A percentile compares a stretch with the other conserved stretches of the same genome.
Evolutionary conservation across 345 rosid species (phyloP).

Genomic region (Populus deltoides): DNA sequence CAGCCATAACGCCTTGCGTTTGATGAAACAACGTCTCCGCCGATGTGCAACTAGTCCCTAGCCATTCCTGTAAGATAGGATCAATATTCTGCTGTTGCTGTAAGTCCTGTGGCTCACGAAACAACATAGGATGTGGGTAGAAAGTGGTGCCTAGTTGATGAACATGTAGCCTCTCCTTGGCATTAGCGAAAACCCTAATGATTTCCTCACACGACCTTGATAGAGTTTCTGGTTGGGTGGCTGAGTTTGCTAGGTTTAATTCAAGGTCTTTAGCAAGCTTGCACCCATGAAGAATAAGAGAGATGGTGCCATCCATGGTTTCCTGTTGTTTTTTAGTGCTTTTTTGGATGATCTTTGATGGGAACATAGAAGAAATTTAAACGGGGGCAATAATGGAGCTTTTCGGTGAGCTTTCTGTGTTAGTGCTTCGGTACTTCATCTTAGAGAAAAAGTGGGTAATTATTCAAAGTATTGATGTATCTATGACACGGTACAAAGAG

Average conservation of each 20-base stretch:
- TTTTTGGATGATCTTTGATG: not conserved
- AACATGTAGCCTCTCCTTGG: constrained; percentile 29
- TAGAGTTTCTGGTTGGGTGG: constrained; percentile 30
- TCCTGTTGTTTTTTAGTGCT: not conserved
- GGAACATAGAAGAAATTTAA: not conserved
- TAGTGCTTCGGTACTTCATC: not conserved
- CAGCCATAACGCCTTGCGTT: not conserved
- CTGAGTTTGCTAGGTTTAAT: constrained; percentile 31
- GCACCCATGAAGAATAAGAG: constrained; percentile 47
- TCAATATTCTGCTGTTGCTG: constrained; percentile 31
- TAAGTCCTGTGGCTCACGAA: not conserved
- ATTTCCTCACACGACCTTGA: constrained; percentile 46
- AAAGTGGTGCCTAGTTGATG: constrained; percentile 2
- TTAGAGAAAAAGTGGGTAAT: not conserved
- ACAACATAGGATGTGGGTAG: not conserved
- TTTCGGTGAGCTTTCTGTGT: not conserved
- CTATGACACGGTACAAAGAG: constrained; percentile 8
- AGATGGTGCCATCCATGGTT: constrained; percentile 39
- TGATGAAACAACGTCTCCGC: constrained; percentile 14
- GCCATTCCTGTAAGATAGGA: constrained; percentile 31
- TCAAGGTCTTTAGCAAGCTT: constrained; percentile 50
- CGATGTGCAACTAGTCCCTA: constrained; percentile 20
- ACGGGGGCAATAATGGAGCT: not conserved
- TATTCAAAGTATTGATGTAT: constrained; percentile 18
- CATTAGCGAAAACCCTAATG: constrained; percentile 24